Percentiles rank a stretch among this genome's conserved stretches.
Evolutionary conservation across 2,329 filamentous ascomycete species (phyloP).

Genomic region (Pezicula carpinea): DNA sequence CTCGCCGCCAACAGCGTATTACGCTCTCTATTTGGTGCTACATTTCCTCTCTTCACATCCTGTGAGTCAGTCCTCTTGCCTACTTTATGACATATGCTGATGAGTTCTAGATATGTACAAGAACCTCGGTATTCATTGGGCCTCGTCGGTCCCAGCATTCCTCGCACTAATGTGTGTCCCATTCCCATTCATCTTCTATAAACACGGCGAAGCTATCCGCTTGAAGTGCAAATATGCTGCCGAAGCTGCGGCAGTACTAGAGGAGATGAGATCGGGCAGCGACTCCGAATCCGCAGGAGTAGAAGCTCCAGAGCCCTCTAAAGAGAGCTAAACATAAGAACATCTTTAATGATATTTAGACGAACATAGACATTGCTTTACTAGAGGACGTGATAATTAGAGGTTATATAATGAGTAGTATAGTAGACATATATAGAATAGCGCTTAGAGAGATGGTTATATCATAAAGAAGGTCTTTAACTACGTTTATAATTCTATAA

Average conservation of each 20-base stretch:
- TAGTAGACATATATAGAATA: no score
- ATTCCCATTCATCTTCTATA: constrained; percentile 73
- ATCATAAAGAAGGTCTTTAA: no score
- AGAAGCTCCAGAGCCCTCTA: no score
- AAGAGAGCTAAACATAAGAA: no score
- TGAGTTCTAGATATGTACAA: constrained; percentile 32
- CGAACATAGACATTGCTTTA: no score
- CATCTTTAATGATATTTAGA: no score
- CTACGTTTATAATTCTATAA: no score
- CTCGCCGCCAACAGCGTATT: constrained; percentile 69
- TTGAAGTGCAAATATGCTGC: constrained; percentile 65
- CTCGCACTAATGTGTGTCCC: constrained; percentile 67
- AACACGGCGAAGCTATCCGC: constrained; percentile 61
- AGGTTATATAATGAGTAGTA: no score
- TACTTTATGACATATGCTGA: neutral
- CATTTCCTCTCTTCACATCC: constrained; percentile 68
- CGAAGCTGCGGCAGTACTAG: constrained; percentile 45
- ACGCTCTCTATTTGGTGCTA: constrained; percentile 66
- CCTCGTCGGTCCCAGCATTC: constrained; percentile 68
- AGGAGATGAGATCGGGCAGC: neutral
- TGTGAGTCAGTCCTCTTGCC: constrained; percentile 13
- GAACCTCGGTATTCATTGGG: constrained; percentile 70
- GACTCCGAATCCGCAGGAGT: neutral
- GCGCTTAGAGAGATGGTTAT: no score
- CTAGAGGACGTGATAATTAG: no score